Evolutionary conservation across 2,329 filamentous ascomycete species (phyloP), one percentile per base, ranked within the genome.

Genomic region (Cytospora leucostoma): DNA sequence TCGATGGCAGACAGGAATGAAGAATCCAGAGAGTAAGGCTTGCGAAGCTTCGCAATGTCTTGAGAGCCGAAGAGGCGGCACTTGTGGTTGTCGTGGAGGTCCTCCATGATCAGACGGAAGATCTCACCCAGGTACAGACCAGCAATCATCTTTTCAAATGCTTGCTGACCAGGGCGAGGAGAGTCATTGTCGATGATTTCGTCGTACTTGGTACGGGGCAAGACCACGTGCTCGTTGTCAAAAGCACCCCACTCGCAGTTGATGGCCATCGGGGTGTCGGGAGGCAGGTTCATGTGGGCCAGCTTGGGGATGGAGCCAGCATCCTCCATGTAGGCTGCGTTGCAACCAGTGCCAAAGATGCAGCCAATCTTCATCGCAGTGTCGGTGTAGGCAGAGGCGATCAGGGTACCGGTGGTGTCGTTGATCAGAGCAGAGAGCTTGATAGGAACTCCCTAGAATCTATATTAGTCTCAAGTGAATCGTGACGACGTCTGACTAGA

Each of bases 191-290:
- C 94, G 72, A 98, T 92, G 69, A 89, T 87, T 65, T 91, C 81
- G 75, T 98, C 94, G 77, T 95, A 97, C 63, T 85, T 85, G 33
- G 93, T 97, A 61, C 88, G 85, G 13, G 93, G 93, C 13, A 97
- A 88, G 61, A 97, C 89, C 71, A 89, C 84, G 79, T 94, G 90
- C 77, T 96, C 91, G 76, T 97, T 97, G 77, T 97, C 94, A 73
- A 98, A 97, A 38, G 94, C 93, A 68, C 94, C 94, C 85, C 93
- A 97, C 77, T 98, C 94, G 80, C 93, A 97, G 82, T 97, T 97
- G 80, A 98, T 97, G 59, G 92, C 93, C 83, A 97, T 96, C 54
- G 89, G 92, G 65, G 87, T 87, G 66, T 95, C 88, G 0, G 92
- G 82, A 56, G 93, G 90, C 44, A 98, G 85, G 72, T 96, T 95